Evolutionary conservation across 208 protist genomes (phyloP).

Genomic region (Wallacemonas sp.): DNA sequence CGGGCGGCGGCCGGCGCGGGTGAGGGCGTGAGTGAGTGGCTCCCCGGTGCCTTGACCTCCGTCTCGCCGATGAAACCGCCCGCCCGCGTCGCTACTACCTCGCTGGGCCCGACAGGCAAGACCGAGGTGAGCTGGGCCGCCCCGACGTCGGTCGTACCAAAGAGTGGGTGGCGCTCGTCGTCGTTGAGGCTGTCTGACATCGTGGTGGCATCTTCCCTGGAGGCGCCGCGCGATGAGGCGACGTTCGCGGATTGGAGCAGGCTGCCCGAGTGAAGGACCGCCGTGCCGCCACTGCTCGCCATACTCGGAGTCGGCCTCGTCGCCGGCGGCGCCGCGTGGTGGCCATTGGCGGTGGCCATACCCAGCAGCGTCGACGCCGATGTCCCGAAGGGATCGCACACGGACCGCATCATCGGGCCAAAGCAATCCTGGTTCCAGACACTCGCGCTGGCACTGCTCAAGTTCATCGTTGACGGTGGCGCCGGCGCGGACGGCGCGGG

Average conservation of each 20-base stretch:
- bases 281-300: too few species aligned
- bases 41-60: too few species aligned
- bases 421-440: background rate
- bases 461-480: background rate
- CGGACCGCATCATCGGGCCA: conserved; percentile 1
- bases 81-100: too few species aligned
- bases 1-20: too few species aligned
- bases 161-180: background rate
- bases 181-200: background rate
- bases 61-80: too few species aligned
- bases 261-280: too few species aligned
- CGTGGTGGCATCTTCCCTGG: background rate
- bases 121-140: background rate
- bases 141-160: background rate
- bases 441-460: background rate
- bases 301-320: too few species aligned
- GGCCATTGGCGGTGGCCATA: too few species aligned
- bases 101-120: background rate
- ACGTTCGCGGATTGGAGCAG: too few species aligned
- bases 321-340: too few species aligned
- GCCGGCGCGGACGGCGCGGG: background rate
- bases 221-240: background rate
- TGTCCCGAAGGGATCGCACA: background rate
- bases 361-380: background rate
- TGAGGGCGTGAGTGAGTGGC: too few species aligned